phyloP scores from a whole-genome alignment of 768 basidiomycete genomes.

The Tylopilus intermedius region DNA sequence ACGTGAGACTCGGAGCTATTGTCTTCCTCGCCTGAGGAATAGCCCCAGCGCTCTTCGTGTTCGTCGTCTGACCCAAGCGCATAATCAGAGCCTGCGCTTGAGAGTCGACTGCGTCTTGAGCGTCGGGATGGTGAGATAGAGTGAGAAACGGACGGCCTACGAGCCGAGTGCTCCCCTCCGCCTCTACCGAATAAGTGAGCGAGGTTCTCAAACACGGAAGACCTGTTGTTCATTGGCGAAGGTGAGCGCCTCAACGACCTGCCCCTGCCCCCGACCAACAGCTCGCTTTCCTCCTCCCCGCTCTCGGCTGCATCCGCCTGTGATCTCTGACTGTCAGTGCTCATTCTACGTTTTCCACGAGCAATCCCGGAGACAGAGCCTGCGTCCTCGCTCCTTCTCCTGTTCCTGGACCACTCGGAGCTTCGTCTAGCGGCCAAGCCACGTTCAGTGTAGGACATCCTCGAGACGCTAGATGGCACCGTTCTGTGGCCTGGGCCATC shows the following conservation, averaged over 20 bases:
- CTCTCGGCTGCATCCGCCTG: constrained; percentile 37
- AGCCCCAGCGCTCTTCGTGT: constrained; percentile 82
- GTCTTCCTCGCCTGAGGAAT: constrained; percentile 80
- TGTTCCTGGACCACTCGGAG: constrained; percentile 45
- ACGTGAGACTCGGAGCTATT: constrained; percentile 35
- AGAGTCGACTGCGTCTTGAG: constrained; percentile 47
- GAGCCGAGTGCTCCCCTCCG: constrained; percentile 36
- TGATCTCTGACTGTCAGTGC: constrained; percentile 36
- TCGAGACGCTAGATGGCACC: constrained; percentile 74
- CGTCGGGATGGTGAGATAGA: constrained; percentile 45
- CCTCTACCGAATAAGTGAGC: constrained; percentile 62
- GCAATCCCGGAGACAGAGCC: constrained; percentile 29
- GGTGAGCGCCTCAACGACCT: constrained; percentile 31
- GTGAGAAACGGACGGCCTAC: constrained; percentile 54
- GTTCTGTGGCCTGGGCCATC: constrained; percentile 62
- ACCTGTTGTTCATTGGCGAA: constrained; percentile 36
- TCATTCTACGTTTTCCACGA: constrained; percentile 39
- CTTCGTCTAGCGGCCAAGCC: constrained; percentile 44
- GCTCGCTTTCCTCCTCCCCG: constrained; percentile 35
- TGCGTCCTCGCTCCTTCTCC: constrained; percentile 49
- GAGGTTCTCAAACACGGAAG: constrained; percentile 57
- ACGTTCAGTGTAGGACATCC: constrained; percentile 63
- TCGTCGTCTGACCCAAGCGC: constrained; percentile 52
- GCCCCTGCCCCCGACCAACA: constrained; percentile 23
- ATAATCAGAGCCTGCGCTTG: constrained; percentile 56